These are phyloP conservation scores for Phialocephala sp. DNA, from an alignment of 2,329 filamentous ascomycete species.

Conservation along the genomic window DNA sequence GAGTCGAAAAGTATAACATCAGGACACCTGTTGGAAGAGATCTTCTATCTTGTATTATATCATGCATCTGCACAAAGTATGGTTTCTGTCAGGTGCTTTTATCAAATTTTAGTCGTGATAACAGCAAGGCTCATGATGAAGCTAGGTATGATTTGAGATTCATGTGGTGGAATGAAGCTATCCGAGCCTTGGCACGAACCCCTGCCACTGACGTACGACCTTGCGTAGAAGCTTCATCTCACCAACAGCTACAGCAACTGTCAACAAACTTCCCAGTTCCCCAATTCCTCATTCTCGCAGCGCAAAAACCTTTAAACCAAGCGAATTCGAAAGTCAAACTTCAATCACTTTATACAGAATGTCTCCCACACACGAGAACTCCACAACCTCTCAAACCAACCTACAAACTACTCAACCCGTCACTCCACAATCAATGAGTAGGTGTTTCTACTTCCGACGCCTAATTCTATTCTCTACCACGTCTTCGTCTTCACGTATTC, in stretches of 20 bases:
- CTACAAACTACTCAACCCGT: slow-evolving; percentile 1
- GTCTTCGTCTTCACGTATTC: not conserved
- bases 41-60: too few species aligned
- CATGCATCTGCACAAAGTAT: too few species aligned
- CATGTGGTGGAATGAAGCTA: not conserved
- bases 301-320: not conserved
- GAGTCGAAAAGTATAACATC: too few species aligned
- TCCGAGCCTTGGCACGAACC: slow-evolving; percentile 3
- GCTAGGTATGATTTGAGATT: not conserved
- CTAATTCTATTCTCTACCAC: not conserved
- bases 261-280: too few species aligned
- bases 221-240: slow-evolving; percentile 5
- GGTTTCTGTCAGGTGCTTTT: too few species aligned
- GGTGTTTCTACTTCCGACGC: not conserved
- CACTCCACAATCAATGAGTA: slow-evolving; percentile 9
- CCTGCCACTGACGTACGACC: slow-evolving; percentile 9
- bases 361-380: not conserved
- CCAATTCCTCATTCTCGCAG: not conserved
- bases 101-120: not conserved
- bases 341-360: not conserved
- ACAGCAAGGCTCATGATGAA: not conserved
- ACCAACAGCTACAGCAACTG: not conserved
- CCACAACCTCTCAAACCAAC: not conserved
- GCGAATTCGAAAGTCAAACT: not conserved
- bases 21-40: too few species aligned